Evolutionary conservation across 306 rosid genomes (phyloP).

Genomic region (Dalbergia oliveri): DNA sequence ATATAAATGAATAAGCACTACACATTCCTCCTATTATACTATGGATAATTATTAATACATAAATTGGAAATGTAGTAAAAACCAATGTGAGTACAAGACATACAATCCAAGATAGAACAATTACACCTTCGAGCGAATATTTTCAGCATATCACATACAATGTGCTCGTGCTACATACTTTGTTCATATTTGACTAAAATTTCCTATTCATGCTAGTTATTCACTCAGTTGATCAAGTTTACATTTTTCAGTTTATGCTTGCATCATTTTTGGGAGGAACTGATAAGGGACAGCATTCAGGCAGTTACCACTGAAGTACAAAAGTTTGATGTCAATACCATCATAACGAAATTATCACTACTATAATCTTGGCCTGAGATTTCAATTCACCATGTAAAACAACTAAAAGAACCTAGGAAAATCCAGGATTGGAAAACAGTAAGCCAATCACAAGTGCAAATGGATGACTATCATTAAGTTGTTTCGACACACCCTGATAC

Average conservation of each 20-base stretch:
- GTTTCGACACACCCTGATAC: neutral
- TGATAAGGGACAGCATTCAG: neutral
- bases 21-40: neutral
- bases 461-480: neutral
- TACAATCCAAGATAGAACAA: conserved; percentile 16
- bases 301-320: neutral
- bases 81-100: conserved; percentile 9
- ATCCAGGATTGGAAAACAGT: conserved; percentile 25
- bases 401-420: conserved; percentile 22
- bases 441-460: conserved; percentile 4
- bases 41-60: conserved; percentile 18
- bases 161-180: neutral
- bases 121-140: conserved; percentile 15
- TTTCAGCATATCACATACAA: conserved; percentile 27
- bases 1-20: conserved; percentile 29
- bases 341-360: neutral
- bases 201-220: conserved; percentile 15
- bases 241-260: conserved; percentile 14
- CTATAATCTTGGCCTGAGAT: neutral
- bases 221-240: conserved; percentile 10
- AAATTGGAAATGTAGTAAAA: conserved; percentile 23
- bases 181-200: conserved; percentile 1
- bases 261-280: neutral
- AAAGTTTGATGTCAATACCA: neutral
- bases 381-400: neutral